Percentiles rank a stretch among this genome's conserved stretches.
These are phyloP conservation scores for Podospora comata DNA, from an alignment of 495 filamentous ascomycete genomes.

Conservation along the genomic window DNA sequence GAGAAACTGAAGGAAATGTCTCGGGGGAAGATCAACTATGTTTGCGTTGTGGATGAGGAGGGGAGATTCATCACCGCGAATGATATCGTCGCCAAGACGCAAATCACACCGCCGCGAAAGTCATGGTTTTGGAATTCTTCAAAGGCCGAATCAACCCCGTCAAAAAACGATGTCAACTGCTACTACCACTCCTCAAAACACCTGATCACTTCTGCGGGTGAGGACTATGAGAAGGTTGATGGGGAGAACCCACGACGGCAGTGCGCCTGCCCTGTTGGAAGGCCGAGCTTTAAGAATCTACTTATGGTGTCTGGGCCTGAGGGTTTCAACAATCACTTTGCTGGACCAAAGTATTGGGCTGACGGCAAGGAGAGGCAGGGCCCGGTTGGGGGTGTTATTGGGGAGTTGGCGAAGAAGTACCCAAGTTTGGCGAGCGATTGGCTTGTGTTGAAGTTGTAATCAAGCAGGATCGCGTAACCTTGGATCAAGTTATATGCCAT, in stretches of 20 bases:
- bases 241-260: neutral
- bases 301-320: slow-evolving; percentile 84
- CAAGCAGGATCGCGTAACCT: too few species aligned
- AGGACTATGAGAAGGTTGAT: neutral
- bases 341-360: slow-evolving; percentile 71
- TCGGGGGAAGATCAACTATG: slow-evolving; percentile 54
- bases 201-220: neutral
- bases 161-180: neutral
- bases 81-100: slow-evolving; percentile 10
- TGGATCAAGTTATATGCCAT: neutral
- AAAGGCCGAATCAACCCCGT: neutral
- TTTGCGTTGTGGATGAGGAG: slow-evolving; percentile 80
- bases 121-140: neutral
- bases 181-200: slow-evolving; percentile 11
- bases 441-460: slow-evolving; percentile 53
- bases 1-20: slow-evolving; percentile 55
- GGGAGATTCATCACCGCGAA: slow-evolving; percentile 51
- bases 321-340: slow-evolving; percentile 77
- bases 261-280: neutral
- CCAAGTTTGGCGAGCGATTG: slow-evolving; percentile 33
- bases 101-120: neutral
- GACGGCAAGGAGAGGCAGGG: slow-evolving; percentile 72
- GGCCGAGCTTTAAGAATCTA: slow-evolving; percentile 48
- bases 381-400: slow-evolving; percentile 42
- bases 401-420: slow-evolving; percentile 27